Conservation (phyloP, 2,329 filamentous ascomycete species). For the Penicillium rolfsii region DNA sequence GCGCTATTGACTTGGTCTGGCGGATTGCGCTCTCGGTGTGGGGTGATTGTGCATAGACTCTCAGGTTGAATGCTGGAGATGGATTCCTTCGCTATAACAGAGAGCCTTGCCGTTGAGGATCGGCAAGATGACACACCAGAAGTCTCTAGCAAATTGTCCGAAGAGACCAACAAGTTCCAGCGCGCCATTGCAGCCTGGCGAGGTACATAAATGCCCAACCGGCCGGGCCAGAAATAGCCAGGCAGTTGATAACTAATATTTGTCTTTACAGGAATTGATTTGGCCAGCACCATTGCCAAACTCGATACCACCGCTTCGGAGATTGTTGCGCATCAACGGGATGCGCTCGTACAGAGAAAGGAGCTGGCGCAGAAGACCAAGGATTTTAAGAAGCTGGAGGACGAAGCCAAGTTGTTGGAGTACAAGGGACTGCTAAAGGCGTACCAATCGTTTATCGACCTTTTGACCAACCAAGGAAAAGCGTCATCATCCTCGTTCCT, state of each 20-base stretch:
- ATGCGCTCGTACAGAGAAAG: constrained; percentile 94
- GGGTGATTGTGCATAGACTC: constrained; percentile 28
- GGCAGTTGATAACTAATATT: constrained; percentile 6
- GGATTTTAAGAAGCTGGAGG: constrained; percentile 92
- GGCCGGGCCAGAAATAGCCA: neutral
- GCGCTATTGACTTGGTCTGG: constrained; percentile 28
- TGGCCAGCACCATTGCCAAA: constrained; percentile 78
- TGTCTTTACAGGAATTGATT: constrained; percentile 67
- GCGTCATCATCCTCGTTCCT: constrained; percentile 90
- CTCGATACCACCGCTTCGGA: constrained; percentile 95
- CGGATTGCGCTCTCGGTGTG: constrained; percentile 29
- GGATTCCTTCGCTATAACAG: constrained; percentile 50
- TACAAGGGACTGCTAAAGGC: constrained; percentile 90
- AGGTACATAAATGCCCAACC: constrained; percentile 60
- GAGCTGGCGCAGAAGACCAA: constrained; percentile 99
- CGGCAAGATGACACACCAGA: constrained; percentile 32
- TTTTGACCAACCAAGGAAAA: constrained; percentile 94
- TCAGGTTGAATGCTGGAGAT: constrained; percentile 34
- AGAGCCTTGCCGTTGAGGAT: constrained; percentile 42
- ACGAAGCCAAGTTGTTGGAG: constrained; percentile 81
- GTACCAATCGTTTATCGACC: constrained; percentile 96
- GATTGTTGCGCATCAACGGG: constrained; percentile 88
- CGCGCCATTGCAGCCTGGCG: constrained; percentile 95
- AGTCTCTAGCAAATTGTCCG: constrained; percentile 42
- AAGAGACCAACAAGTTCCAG: constrained; percentile 90